Evolutionary conservation across 2,329 filamentous ascomycete genomes (phyloP), one percentile per base, ranked within the genome.

Genomic region (Dactylellina parvicollis): DNA sequence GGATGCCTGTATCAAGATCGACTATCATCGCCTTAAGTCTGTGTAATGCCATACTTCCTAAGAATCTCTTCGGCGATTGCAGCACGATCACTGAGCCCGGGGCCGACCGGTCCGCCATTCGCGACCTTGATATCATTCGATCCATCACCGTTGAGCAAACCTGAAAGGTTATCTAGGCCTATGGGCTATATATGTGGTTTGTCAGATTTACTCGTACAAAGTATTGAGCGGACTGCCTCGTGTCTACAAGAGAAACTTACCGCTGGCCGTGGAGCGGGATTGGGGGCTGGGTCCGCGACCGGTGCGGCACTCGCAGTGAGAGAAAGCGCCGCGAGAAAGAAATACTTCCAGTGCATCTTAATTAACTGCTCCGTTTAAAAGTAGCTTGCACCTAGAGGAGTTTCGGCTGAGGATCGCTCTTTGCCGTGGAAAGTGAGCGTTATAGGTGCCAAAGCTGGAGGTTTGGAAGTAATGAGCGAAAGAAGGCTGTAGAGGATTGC

Each of bases 41-140:
- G 50, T 1, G 57, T 62, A 32, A 62, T 62, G 4, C 57, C 57
- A 22, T 62, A 62, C 30, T 62, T 40, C 22, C 44, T 62, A 32
- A 62, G 30, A 18, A 52, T 52, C 1, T 20, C 20, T 32, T 62
- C 57, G 9, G 57, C 44, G 34, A 44, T 26, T 40, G 57, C 32
- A n/a, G 20, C 57, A 42, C 50, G 18, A 3, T 30, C 32, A 44
- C 57, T 62, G 20, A 62, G 46, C 20, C 57, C 57, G 3, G 57
- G 57, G 3, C 57, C 46, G 20, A 62, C 30, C 1, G 44, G 18
- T 16, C 57, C 57, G 14, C 57, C 57, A 52, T 62, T 62, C 4
- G 57, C 57, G 18, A 52, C 26, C 30, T 62, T 62, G 44, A 52
- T 28, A 32, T 62, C 57, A 7, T 50, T 24, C 1, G 50, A 44